Evolutionary conservation across 345 rosid species (phyloP).

Genomic region (Abelmoschus esculentus): DNA sequence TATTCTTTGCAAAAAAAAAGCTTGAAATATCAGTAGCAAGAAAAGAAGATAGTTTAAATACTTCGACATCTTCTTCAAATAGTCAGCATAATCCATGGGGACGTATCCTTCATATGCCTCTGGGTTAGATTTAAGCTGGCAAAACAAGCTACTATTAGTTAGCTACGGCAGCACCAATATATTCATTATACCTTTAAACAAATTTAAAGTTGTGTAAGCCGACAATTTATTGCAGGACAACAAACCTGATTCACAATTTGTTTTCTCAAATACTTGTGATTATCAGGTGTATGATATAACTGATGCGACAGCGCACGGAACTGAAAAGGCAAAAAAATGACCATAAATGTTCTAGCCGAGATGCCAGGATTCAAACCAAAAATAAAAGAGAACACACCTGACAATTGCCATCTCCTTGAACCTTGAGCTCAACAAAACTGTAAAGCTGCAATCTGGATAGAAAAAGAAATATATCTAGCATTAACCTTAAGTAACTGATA

Average conservation of each 20-base stretch:
- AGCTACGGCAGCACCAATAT: conserved; percentile 7
- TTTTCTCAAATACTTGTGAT: conserved; percentile 51
- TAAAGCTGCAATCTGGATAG: conserved; percentile 44
- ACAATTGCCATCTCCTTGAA: conserved; percentile 80
- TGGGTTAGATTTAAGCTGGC: conserved; percentile 55
- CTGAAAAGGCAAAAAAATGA: conserved; percentile 28
- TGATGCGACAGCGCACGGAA: conserved; percentile 79
- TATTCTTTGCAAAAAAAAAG: conserved; percentile 3
- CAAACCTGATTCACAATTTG: conserved; percentile 61
- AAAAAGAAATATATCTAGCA: not conserved
- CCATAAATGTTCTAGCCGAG: conserved; percentile 10
- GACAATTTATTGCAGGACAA: conserved; percentile 6
- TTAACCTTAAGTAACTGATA: not conserved
- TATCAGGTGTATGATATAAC: conserved; percentile 47
- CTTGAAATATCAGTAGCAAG: not conserved
- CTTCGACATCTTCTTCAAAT: conserved; percentile 68
- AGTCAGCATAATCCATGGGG: conserved; percentile 71
- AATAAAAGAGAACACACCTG: conserved; percentile 38
- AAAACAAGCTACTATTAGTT: conserved; percentile 12
- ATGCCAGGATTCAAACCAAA: conserved; percentile 24
- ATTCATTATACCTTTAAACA: not conserved
- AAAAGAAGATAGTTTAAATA: conserved; percentile 18
- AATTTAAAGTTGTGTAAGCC: not conserved
- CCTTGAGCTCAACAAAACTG: conserved; percentile 52
- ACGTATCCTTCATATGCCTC: conserved; percentile 70